Percentiles rank a stretch among this genome's conserved stretches.
phyloP scores from a whole-genome alignment of 257 asterid genomes.

The Thymus mandschuricus region DNA sequence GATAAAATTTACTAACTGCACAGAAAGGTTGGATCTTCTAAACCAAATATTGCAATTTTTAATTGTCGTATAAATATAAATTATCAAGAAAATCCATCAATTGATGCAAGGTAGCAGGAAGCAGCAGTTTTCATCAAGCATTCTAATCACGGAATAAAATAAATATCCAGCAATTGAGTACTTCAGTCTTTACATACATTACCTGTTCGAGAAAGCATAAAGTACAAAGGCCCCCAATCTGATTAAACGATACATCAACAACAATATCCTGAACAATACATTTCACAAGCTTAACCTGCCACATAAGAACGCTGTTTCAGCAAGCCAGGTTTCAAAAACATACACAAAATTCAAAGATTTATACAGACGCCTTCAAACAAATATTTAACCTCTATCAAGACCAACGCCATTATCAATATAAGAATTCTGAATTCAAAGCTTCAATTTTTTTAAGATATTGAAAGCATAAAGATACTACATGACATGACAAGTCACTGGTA shows the following conservation, averaged over 20 bases:
- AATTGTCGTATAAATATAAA: too few relatives aligned
- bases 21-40: conserved; percentile 20
- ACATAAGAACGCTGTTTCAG: conserved; percentile 21
- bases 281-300: conserved; percentile 79
- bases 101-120: not conserved
- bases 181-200: conserved; percentile 15
- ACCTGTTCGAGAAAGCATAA: conserved; percentile 88
- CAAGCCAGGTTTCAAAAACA: conserved; percentile 23
- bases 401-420: not conserved
- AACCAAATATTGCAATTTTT: not conserved
- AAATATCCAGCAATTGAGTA: not conserved
- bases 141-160: not conserved
- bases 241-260: conserved; percentile 72
- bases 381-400: not conserved
- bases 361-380: conserved; percentile 7
- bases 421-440: not conserved
- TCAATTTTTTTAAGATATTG: not conserved
- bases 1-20: not conserved
- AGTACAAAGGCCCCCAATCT: conserved; percentile 74
- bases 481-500: not conserved
- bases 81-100: not conserved
- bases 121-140: conserved; percentile 16
- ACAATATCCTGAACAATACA: conserved; percentile 68
- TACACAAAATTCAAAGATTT: not conserved
- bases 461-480: not conserved